Percentiles rank a stretch among this genome's conserved stretches.
Conservation (phyloP, 352 stramenopile species). For the Phytophthora citricola region DNA sequence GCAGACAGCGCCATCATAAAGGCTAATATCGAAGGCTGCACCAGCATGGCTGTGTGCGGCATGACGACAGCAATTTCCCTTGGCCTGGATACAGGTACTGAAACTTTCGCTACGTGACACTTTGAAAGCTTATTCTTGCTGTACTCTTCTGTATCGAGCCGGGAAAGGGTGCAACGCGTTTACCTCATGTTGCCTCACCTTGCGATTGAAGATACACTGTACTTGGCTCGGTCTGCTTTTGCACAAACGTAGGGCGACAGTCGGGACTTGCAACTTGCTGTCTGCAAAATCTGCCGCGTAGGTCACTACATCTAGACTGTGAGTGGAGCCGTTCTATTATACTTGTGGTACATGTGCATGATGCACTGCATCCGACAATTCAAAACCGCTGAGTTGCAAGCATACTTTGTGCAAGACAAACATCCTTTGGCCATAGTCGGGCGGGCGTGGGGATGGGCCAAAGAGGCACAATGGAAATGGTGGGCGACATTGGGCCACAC, state of each 20-base stretch:
- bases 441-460: conserved; percentile 21
- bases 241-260: too few species aligned
- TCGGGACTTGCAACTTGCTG: too few species aligned
- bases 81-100: conserved; percentile 11
- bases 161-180: conserved; percentile 1
- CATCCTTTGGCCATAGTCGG: conserved; percentile 18
- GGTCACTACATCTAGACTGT: too few species aligned
- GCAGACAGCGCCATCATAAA: too few species aligned
- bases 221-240: too few species aligned
- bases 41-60: background rate
- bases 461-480: conserved; percentile 25
- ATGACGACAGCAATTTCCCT: background rate
- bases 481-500: conserved; percentile 21
- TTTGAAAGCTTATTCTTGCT: conserved; percentile 33
- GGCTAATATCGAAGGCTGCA: background rate
- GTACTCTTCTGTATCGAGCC: conserved; percentile 29
- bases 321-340: too few species aligned
- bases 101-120: conserved; percentile 12
- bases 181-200: conserved; percentile 9
- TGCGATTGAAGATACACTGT: conserved; percentile 14
- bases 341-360: too few species aligned
- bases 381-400: too few species aligned
- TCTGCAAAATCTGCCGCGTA: too few species aligned
- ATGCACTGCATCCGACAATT: too few species aligned
- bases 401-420: conserved; percentile 17